Conservation (phyloP, 2,329 filamentous ascomycete species). For the Helotiales sp. region DNA sequence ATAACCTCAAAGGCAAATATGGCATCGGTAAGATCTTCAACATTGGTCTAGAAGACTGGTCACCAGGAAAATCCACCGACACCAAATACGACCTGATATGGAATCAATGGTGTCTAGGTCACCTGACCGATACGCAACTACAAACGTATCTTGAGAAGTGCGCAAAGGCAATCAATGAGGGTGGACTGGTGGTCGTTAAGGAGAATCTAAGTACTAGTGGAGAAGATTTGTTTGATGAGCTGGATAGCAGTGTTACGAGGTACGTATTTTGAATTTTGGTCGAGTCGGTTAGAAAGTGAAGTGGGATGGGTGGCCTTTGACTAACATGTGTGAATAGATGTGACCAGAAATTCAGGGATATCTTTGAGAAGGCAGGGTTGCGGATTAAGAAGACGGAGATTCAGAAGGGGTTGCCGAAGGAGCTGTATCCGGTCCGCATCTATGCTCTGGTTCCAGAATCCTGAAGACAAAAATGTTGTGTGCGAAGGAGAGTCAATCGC, state of each 20-base stretch:
- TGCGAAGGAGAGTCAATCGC: too few relatives aligned
- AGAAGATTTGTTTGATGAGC: constrained; percentile 73
- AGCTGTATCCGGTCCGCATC: constrained; percentile 74
- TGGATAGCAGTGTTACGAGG: constrained; percentile 79
- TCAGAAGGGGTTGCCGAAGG: constrained; percentile 68
- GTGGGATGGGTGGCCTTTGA: too few relatives aligned
- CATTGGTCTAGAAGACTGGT: constrained; percentile 76
- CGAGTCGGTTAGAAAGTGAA: background rate
- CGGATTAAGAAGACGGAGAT: constrained; percentile 71
- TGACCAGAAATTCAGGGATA: constrained; percentile 69
- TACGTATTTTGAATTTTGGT: constrained; percentile 37
- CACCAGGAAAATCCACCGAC: constrained; percentile 46
- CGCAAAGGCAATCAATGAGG: constrained; percentile 55
- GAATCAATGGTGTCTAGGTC: constrained; percentile 89
- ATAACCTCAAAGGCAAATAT: constrained; percentile 58
- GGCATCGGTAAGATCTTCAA: constrained; percentile 71
- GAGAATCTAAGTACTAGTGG: constrained; percentile 72
- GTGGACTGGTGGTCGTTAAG: constrained; percentile 72
- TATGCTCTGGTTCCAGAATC: constrained; percentile 64
- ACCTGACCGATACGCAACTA: constrained; percentile 77
- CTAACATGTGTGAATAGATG: constrained; percentile 52
- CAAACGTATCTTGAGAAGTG: constrained; percentile 69
- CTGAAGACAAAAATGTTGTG: background rate
- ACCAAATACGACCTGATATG: constrained; percentile 79
- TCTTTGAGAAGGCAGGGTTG: constrained; percentile 74